Evolutionary conservation across 345 rosid genomes (phyloP).

Genomic region (Rhodamnia argentea): DNA sequence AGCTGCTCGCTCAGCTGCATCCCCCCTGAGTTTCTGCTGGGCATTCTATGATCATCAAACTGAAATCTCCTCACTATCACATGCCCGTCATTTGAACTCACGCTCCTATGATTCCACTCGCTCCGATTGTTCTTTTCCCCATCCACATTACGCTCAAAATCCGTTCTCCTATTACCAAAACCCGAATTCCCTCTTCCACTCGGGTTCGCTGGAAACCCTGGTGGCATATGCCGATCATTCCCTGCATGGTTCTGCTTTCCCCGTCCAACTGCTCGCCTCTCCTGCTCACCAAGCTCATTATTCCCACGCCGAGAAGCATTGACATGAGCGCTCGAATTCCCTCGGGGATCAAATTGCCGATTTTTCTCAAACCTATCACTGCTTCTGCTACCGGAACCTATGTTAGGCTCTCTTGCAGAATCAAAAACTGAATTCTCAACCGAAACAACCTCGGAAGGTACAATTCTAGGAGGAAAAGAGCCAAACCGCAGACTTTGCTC

Average conservation of each 20-base stretch:
- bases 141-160: constrained; percentile 16
- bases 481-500: constrained; percentile 48
- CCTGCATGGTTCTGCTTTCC: constrained; percentile 25
- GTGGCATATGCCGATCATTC: constrained; percentile 22
- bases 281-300: constrained; percentile 13
- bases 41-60: constrained; percentile 21
- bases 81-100: constrained; percentile 1
- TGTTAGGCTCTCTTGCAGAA: constrained; percentile 13
- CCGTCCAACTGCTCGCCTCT: constrained; percentile 19
- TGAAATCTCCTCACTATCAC: constrained; percentile 7
- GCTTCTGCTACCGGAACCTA: constrained; percentile 4
- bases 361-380: constrained; percentile 19
- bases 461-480: constrained; percentile 37
- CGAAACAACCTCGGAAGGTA: constrained; percentile 18
- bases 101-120: constrained; percentile 15
- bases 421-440: constrained; percentile 15
- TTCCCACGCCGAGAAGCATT: constrained; percentile 13
- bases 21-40: constrained; percentile 8
- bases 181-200: constrained; percentile 23
- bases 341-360: constrained; percentile 15
- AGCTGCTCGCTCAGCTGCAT: constrained; percentile 38
- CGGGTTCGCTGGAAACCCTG: constrained; percentile 33
- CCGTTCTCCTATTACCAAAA: constrained; percentile 15
- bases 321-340: constrained; percentile 10
- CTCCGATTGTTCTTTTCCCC: constrained; percentile 14